These are phyloP conservation scores for Elongisporangium anandrum DNA, from an alignment of 352 stramenopile genomes.

Conservation along the genomic window DNA sequence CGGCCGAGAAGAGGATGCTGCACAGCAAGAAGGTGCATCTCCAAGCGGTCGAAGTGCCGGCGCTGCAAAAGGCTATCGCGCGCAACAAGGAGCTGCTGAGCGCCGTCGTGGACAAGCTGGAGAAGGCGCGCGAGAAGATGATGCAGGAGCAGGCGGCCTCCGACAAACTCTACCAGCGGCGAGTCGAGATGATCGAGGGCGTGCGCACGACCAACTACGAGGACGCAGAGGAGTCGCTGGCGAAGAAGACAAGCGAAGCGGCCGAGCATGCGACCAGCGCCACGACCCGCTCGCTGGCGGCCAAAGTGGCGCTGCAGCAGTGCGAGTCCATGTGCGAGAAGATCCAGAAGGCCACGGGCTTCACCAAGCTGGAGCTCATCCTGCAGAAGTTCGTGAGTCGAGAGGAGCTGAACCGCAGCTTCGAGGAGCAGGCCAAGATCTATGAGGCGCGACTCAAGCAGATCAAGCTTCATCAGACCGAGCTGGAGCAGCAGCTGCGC, in stretches of 20 bases:
- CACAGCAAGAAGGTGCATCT: conserved; percentile 58
- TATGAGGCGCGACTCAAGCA: conserved; percentile 78
- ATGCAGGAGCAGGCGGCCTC: conserved; percentile 60
- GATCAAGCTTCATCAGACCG: conserved; percentile 65
- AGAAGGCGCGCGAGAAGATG: conserved; percentile 56
- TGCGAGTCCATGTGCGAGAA: conserved; percentile 82
- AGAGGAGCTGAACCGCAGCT: conserved; percentile 74
- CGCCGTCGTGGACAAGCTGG: conserved; percentile 62
- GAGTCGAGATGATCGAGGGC: conserved; percentile 70
- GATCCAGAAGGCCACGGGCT: conserved; percentile 77
- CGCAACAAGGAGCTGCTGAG: conserved; percentile 64
- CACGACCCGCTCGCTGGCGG: conserved; percentile 48
- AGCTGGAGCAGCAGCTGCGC: conserved; percentile 69
- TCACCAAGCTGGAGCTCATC: conserved; percentile 73
- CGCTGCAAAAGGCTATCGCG: conserved; percentile 39
- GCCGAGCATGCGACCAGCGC: conserved; percentile 25
- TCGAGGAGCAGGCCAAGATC: conserved; percentile 80
- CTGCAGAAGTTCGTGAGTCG: conserved; percentile 75
- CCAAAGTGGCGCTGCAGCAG: conserved; percentile 74
- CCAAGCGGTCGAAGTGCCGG: conserved; percentile 47
- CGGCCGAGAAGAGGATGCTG: conserved; percentile 65
- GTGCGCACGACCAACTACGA: conserved; percentile 29
- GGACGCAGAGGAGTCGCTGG: conserved; percentile 9
- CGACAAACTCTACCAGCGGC: conserved; percentile 61
- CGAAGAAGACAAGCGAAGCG: conserved; percentile 17